These are phyloP conservation scores for Elongisporangium undulatum DNA, from an alignment of 352 stramenopile genomes.

Conservation along the genomic window DNA sequence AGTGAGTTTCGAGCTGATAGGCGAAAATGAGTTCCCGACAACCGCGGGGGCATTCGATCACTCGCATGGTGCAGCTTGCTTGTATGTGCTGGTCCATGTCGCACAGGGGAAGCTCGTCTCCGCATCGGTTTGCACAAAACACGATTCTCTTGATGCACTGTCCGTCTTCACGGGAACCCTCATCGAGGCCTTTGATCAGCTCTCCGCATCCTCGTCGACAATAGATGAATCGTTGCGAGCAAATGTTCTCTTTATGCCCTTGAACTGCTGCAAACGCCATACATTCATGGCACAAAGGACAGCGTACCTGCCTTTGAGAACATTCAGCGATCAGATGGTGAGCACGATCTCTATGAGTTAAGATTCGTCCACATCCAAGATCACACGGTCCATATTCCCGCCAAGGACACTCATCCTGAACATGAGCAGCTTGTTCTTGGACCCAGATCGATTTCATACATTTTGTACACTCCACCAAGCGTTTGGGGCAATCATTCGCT, in stretches of 20 bases:
- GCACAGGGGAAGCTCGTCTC: conserved; percentile 25
- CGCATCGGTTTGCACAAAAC: conserved; percentile 55
- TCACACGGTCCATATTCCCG: conserved; percentile 48
- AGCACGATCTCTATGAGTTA: conserved; percentile 47
- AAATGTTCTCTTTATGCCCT: conserved; percentile 44
- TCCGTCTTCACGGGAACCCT: conserved; percentile 32
- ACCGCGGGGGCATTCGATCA: conserved; percentile 51
- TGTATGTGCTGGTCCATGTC: conserved; percentile 36
- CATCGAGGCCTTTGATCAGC: conserved; percentile 32
- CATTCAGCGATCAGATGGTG: conserved; percentile 62
- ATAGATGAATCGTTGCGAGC: conserved; percentile 37
- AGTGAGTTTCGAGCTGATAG: conserved; percentile 56
- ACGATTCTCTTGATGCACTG: conserved; percentile 40
- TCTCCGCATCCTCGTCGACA: conserved; percentile 56
- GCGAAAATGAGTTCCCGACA: conserved; percentile 55
- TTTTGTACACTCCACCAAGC: conserved; percentile 45
- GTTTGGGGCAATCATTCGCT: conserved; percentile 41
- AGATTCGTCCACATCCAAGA: conserved; percentile 26
- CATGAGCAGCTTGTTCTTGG: conserved; percentile 36
- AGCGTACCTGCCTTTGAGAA: conserved; percentile 35
- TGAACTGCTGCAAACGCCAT: conserved; percentile 28
- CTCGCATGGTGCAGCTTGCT: conserved; percentile 45
- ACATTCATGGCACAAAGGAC: conserved; percentile 37
- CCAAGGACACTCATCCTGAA: conserved; percentile 39
- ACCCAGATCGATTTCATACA: conserved; percentile 45